Percentiles rank a stretch among this genome's conserved stretches.
Conservation (phyloP, 192 early-diverging fungal genomes). For the Podila epigama region DNA sequence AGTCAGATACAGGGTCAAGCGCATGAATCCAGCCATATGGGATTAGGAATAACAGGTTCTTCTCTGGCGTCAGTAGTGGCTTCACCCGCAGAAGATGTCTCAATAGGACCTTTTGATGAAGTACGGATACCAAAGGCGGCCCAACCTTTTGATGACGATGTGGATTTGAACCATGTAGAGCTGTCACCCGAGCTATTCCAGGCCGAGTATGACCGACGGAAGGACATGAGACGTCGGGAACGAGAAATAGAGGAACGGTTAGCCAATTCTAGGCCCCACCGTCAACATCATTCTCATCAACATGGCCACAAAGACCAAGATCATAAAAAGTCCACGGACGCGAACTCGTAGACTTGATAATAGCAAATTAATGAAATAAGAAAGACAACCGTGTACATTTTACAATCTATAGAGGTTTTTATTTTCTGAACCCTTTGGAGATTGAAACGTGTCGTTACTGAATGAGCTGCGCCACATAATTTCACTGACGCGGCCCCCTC, state of each 20-base stretch:
- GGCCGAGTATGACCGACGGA: not conserved
- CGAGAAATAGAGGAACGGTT: constrained; percentile 25
- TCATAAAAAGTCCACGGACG: no score
- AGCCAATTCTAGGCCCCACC: not conserved
- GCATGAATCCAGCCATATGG: not conserved
- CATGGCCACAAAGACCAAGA: not conserved
- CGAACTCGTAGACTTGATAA: no score
- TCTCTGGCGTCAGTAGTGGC: not conserved
- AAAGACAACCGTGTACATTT: no score
- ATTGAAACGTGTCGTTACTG: no score
- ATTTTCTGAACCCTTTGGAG: no score
- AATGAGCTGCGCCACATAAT: no score
- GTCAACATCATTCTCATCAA: not conserved
- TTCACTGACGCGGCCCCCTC: no score
- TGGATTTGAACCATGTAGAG: constrained; percentile 23
- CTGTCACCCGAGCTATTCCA: constrained; percentile 10
- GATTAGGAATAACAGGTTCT: not conserved
- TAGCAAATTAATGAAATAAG: no score
- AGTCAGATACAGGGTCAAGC: not conserved
- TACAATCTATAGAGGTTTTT: no score
- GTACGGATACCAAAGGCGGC: not conserved
- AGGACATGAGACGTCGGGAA: constrained; percentile 18
- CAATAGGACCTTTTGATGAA: constrained; percentile 36
- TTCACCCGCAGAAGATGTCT: no score
- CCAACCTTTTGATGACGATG: constrained; percentile 31